phyloP scores from a whole-genome alignment of 176 grass and related monocot genomes.

The Musa troglodytarum region DNA sequence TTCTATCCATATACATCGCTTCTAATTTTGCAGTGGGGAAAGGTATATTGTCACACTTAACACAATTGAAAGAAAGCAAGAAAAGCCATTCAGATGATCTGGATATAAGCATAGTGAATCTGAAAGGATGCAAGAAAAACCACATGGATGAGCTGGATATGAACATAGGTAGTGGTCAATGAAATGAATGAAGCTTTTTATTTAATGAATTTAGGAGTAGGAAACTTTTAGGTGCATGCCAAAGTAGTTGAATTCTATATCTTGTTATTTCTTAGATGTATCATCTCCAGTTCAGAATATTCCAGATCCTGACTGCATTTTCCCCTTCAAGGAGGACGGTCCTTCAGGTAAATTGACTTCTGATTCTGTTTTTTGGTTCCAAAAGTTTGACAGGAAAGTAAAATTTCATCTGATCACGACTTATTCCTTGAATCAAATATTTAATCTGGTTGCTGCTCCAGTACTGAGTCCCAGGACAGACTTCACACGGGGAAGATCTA shows the following conservation, averaged over 20 bases:
- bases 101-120: neutral
- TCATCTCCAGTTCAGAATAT: neutral
- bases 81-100: neutral
- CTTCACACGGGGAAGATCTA: neutral
- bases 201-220: neutral
- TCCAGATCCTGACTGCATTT: neutral
- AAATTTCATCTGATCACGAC: too few relatives aligned
- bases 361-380: neutral
- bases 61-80: slow-evolving; percentile 11
- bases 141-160: slow-evolving; percentile 1
- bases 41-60: neutral
- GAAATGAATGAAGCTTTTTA: neutral
- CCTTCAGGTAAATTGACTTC: neutral
- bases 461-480: neutral
- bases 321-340: neutral
- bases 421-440: too few relatives aligned
- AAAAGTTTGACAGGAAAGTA: neutral
- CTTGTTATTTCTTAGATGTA: neutral
- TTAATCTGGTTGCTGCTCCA: neutral
- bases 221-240: neutral
- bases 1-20: neutral
- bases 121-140: slow-evolving; percentile 4
- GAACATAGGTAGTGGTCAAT: neutral
- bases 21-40: neutral
- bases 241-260: neutral